Evolutionary conservation across 176 grass and related monocot genomes (phyloP).

Genomic region (Aegilops tauschii): DNA sequence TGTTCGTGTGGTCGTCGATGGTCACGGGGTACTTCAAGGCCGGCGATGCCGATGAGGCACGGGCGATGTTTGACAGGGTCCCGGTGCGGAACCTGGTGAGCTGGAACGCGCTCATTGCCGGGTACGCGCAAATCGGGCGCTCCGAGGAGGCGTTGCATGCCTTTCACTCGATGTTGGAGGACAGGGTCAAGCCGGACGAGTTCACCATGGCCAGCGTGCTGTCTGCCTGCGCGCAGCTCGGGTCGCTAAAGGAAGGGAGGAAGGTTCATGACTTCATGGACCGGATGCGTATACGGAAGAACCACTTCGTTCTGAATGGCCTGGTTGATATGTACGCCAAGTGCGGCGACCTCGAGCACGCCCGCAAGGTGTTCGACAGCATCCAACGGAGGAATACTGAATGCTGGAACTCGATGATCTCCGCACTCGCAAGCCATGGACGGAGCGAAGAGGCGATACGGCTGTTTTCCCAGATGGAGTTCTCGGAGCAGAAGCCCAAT

Average conservation of each 20-base stretch:
- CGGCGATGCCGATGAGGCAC: slow-evolving; percentile 29
- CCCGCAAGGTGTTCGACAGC: slow-evolving; percentile 43
- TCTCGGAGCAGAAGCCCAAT: slow-evolving; percentile 37
- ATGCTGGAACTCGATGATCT: slow-evolving; percentile 76
- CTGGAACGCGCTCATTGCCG: slow-evolving; percentile 57
- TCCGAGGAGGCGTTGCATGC: slow-evolving; percentile 43
- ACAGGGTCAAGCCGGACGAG: slow-evolving; percentile 48
- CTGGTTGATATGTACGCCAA: slow-evolving; percentile 81
- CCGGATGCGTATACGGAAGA: slow-evolving; percentile 43
- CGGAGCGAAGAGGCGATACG: slow-evolving; percentile 33
- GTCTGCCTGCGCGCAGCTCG: slow-evolving; percentile 63
- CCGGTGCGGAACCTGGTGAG: slow-evolving; percentile 54
- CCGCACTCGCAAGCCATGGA: slow-evolving; percentile 60
- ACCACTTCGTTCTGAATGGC: slow-evolving; percentile 63
- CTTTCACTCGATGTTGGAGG: slow-evolving; percentile 37
- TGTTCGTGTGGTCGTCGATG: slow-evolving; percentile 67
- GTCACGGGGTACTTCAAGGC: slow-evolving; percentile 69
- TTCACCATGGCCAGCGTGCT: slow-evolving; percentile 58
- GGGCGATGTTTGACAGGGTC: slow-evolving; percentile 38
- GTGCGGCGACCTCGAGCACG: slow-evolving; percentile 51
- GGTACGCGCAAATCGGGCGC: slow-evolving; percentile 53
- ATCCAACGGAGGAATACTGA: slow-evolving; percentile 43
- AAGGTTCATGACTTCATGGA: slow-evolving; percentile 55
- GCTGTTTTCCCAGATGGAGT: slow-evolving; percentile 56
- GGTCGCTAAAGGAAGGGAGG: slow-evolving; percentile 44